Percentiles rank a stretch among this genome's conserved stretches.
These are phyloP conservation scores for Vachellia pachyceras DNA, from an alignment of 306 rosid species.

Conservation along the genomic window DNA sequence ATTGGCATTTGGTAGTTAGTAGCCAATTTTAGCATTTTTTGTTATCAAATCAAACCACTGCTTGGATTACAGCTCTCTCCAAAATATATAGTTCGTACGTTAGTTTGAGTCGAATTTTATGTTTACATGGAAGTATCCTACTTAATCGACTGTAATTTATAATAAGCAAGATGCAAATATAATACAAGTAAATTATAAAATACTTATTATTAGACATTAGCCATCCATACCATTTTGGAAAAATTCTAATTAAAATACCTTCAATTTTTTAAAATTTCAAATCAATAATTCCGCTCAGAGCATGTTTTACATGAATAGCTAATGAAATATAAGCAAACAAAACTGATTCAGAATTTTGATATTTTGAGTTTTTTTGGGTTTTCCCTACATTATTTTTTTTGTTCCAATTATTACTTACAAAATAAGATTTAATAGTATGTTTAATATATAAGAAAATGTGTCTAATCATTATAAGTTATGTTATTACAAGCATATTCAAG, in stretches of 20 bases:
- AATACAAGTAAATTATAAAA: background rate
- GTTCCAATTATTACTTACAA: too few species aligned
- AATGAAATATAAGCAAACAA: too few species aligned
- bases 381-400: too few species aligned
- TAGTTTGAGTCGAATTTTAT: background rate
- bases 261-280: too few species aligned
- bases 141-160: background rate
- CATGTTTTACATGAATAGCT: too few species aligned
- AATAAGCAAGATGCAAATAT: background rate
- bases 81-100: background rate
- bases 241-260: too few species aligned
- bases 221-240: too few species aligned
- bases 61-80: background rate
- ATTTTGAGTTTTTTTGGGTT: too few species aligned
- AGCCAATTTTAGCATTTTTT: background rate
- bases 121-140: background rate
- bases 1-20: constrained; percentile 31
- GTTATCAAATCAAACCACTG: background rate
- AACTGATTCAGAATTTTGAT: too few species aligned
- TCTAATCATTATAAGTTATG: background rate
- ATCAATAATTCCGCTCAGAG: too few species aligned
- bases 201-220: background rate
- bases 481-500: background rate
- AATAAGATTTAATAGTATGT: too few species aligned
- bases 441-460: background rate